phyloP scores from a whole-genome alignment of 148 eudicot genomes.

The Hydrangea macrophylla region DNA sequence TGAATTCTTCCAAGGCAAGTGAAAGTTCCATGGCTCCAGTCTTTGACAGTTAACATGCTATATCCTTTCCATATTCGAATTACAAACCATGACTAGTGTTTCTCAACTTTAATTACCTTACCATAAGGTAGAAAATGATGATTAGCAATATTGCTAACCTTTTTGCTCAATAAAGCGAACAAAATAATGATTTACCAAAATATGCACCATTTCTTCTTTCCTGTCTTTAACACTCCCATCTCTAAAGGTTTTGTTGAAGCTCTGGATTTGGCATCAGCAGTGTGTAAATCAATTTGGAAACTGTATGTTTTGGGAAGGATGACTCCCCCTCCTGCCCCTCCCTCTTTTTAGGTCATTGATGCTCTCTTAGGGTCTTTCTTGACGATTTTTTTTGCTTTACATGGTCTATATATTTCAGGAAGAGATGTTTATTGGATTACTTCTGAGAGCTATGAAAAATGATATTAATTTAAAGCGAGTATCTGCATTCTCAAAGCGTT shows the following conservation, averaged over 20 bases:
- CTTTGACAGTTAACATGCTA: neutral
- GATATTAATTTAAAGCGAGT: conserved; percentile 84
- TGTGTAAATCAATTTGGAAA: neutral
- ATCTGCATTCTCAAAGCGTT: conserved; percentile 89
- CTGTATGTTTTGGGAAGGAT: neutral
- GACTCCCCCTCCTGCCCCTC: neutral
- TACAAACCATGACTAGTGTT: neutral
- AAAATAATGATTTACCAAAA: too few species aligned
- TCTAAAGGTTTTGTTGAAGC: neutral
- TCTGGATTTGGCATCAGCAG: neutral
- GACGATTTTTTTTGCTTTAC: too few species aligned
- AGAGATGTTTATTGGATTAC: conserved; percentile 86
- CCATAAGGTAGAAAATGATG: neutral
- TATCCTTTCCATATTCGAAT: neutral
- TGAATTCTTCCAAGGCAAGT: conserved; percentile 88
- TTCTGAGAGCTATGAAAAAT: conserved; percentile 83
- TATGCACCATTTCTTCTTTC: too few species aligned
- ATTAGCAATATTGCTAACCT: too few species aligned
- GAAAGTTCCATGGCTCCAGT: neutral
- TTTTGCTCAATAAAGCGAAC: too few species aligned
- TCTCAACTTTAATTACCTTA: neutral
- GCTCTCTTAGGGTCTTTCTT: too few species aligned
- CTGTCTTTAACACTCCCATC: neutral
- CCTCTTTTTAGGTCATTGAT: neutral
- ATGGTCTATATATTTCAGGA: conserved; percentile 47